Conservation (phyloP, 495 filamentous ascomycete species). For the Aspergillus wentii region DNA sequence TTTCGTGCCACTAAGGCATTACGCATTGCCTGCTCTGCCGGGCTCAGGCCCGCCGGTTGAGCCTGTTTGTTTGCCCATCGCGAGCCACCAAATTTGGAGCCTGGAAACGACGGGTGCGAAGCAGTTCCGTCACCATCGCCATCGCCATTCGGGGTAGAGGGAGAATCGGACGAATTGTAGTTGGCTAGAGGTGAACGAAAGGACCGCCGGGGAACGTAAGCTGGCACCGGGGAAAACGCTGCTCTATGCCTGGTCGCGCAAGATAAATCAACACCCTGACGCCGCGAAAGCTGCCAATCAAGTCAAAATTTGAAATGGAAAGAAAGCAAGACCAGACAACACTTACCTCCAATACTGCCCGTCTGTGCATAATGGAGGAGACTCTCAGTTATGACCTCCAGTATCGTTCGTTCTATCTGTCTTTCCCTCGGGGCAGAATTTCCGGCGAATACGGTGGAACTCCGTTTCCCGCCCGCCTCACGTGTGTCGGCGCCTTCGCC, state of each 20-base stretch:
- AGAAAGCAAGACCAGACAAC: neutral
- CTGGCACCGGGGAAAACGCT: slow-evolving; percentile 14
- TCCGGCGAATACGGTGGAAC: slow-evolving; percentile 8
- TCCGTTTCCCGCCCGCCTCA: slow-evolving; percentile 30
- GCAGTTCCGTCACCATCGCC: slow-evolving; percentile 1
- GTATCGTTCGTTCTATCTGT: slow-evolving; percentile 15
- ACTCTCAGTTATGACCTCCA: too few species aligned
- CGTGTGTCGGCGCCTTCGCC: slow-evolving; percentile 25
- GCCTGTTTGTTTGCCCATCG: slow-evolving; percentile 13
- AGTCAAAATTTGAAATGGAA: neutral
- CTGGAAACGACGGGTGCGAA: neutral
- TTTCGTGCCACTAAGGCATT: too few species aligned
- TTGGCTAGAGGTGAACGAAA: slow-evolving; percentile 24
- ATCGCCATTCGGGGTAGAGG: slow-evolving; percentile 6
- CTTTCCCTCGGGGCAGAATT: slow-evolving; percentile 15
- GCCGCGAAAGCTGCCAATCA: slow-evolving; percentile 19
- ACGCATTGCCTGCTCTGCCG: neutral
- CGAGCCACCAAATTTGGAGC: slow-evolving; percentile 14
- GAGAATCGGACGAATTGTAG: slow-evolving; percentile 17
- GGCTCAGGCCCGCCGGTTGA: neutral
- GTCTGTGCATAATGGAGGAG: slow-evolving; percentile 28
- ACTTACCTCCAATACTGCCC: slow-evolving; percentile 32
- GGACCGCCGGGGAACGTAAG: slow-evolving; percentile 14
- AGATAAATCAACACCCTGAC: slow-evolving; percentile 26
- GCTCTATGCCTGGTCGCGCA: slow-evolving; percentile 16